A percentile compares a stretch with the other conserved stretches of the same genome.
Conservation (phyloP, 148 eudicot genomes). For the Cornus controversa region DNA sequence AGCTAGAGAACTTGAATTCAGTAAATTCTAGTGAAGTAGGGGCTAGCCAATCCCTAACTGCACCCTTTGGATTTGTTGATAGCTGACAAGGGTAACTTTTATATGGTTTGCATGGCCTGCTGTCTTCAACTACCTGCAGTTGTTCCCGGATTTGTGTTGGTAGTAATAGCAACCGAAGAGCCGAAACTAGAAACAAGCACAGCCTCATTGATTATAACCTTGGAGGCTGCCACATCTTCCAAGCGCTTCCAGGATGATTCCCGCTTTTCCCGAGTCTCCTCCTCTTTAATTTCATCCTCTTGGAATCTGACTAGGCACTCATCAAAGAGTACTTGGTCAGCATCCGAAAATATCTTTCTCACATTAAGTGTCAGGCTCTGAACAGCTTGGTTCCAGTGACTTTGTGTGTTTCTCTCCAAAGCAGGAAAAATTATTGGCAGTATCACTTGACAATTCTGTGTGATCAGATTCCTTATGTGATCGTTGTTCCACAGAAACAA, state of each 20-base stretch:
- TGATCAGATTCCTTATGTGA: constrained; percentile 30
- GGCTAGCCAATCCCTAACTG: background rate
- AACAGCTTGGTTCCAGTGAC: constrained; percentile 42
- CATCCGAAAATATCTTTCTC: constrained; percentile 30
- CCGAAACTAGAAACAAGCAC: constrained; percentile 29
- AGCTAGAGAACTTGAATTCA: background rate
- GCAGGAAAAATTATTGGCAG: constrained; percentile 29
- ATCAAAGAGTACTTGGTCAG: constrained; percentile 29
- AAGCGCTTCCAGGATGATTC: constrained; percentile 25
- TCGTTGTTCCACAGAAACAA: constrained; percentile 37
- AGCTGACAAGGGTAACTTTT: no score
- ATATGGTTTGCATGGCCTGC: background rate
- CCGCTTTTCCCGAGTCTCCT: constrained; percentile 19
- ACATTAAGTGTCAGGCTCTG: constrained; percentile 31
- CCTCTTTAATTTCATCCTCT: constrained; percentile 30
- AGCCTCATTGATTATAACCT: constrained; percentile 15
- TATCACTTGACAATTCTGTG: constrained; percentile 24
- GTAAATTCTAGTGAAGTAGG: background rate
- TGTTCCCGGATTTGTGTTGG: constrained; percentile 9
- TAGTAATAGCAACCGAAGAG: constrained; percentile 20
- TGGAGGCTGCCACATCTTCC: constrained; percentile 27
- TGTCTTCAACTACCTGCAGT: background rate
- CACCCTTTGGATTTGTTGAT: background rate
- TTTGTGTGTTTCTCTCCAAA: constrained; percentile 23
- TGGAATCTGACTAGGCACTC: constrained; percentile 28